phyloP scores from a whole-genome alignment of 768 basidiomycete species.

The Antrodiella citrinella region DNA sequence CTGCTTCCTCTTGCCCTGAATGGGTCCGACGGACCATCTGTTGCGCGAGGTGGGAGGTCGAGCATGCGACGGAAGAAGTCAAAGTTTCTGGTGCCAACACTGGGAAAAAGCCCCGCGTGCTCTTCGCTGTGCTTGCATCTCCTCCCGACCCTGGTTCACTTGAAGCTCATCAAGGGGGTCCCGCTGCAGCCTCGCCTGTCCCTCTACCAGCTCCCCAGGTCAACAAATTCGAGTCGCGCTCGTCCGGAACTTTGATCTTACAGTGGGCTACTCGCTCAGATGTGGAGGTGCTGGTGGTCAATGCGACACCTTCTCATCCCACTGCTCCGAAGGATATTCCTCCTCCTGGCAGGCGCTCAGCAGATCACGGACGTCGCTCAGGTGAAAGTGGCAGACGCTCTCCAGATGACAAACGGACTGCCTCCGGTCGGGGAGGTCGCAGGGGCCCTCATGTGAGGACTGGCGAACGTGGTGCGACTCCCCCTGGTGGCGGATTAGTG shows the following conservation, averaged over 20 bases:
- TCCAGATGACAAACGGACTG: conserved; percentile 20
- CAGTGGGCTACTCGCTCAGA: conserved; percentile 64
- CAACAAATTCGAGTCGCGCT: conserved; percentile 58
- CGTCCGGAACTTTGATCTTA: conserved; percentile 51
- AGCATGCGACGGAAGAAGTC: conserved; percentile 35
- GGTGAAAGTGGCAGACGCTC: conserved; percentile 18
- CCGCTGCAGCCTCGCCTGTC: conserved; percentile 38
- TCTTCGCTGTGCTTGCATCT: conserved; percentile 44
- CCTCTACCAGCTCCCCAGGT: conserved; percentile 55
- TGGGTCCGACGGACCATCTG: conserved; percentile 83
- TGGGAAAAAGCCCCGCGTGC: conserved; percentile 37
- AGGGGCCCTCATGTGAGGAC: conserved; percentile 15
- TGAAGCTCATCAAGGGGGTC: conserved; percentile 8
- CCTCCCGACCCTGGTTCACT: conserved; percentile 1
- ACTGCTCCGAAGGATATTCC: conserved; percentile 2
- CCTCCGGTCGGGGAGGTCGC: conserved; percentile 13
- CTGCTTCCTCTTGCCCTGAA: conserved; percentile 50
- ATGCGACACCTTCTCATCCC: conserved; percentile 13
- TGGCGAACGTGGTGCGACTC: conserved; percentile 8
- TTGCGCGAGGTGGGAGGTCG: conserved; percentile 70
- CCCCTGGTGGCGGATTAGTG: conserved; percentile 37
- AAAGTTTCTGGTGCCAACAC: conserved; percentile 6
- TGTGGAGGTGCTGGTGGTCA: conserved; percentile 47
- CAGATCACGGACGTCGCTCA: conserved; percentile 8
- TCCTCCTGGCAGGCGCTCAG: conserved; percentile 13